Evolutionary conservation across 108 stramenopile genomes (phyloP), one percentile per base, ranked within the genome.

Genomic region (Fistulifera pelliculosa): DNA sequence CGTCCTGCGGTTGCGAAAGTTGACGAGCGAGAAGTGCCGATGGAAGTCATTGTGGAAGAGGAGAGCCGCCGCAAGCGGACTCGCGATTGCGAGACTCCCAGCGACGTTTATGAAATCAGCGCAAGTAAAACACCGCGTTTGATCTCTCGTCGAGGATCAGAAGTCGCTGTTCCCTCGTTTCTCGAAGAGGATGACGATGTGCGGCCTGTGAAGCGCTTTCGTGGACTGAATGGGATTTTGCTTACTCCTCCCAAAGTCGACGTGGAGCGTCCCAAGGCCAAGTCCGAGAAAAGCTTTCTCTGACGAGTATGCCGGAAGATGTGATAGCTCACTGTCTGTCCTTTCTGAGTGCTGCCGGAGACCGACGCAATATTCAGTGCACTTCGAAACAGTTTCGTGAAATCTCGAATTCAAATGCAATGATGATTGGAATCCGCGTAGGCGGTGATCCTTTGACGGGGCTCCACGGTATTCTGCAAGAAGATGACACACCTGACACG

Each of bases 311-410:
- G 19, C 75, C 79, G 1, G 66, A 73, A 25, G 79, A 80, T 48
- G 65, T 74, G 5, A 49, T 76, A 15, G 68, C 72, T 8, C 61
- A 76, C 49, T 74, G 75, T 49, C 67, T 89, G 16, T 77, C 74
- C 11, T 89, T 75, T 50, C 42, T 89, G 28, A 43, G 63, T 12
- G 53, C 76, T 10, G 55, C 50, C 2, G 71, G 76, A 23, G 84
- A 90, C 48, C 72, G 81, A 13, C 69, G 57, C 54, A 61, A 73
- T 38, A 52, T 90, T 24, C 84, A 85, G 52, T 56, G 45, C n/a
- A 79, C 83, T 14, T 83, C 74, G 49, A 66, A 48, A 26, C 64
- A 75, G 35, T 86, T 90, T 52, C 56, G 60, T 0, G 47, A 64
- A 14, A 55, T 86, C 14, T 81, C 84, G 11, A 75, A 86, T 28